Conservation (phyloP, 1,284 basidiomycete genomes). For the Rhodofomes roseus region DNA sequence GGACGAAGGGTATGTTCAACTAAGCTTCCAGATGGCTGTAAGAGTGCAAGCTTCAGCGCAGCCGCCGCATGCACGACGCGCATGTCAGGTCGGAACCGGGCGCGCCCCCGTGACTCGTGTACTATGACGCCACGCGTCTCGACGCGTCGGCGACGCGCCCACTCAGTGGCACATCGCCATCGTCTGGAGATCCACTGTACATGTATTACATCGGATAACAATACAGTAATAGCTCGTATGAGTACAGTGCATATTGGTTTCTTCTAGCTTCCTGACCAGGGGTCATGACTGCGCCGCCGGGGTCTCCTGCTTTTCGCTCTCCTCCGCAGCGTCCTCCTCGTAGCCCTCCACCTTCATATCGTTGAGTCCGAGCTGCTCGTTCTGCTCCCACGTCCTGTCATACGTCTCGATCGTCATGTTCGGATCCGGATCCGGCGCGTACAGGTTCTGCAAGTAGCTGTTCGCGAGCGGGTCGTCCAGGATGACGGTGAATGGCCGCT, state of each 20-base stretch:
- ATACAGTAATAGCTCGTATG: not conserved
- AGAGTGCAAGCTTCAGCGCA: not conserved
- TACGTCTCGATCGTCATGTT: constrained; percentile 87
- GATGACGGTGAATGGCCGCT: constrained; percentile 85
- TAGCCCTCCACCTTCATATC: constrained; percentile 95
- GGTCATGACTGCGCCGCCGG: not conserved
- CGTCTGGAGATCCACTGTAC: not conserved
- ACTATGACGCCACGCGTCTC: not conserved
- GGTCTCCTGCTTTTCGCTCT: not conserved
- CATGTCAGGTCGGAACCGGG: not conserved
- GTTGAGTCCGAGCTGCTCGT: constrained; percentile 94
- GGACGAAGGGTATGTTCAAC: not conserved
- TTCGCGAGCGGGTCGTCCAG: constrained; percentile 96
- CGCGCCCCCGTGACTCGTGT: not conserved
- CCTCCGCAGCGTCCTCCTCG: constrained; percentile 36
- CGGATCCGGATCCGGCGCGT: constrained; percentile 89
- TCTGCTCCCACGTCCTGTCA: constrained; percentile 85
- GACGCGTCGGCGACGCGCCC: not conserved
- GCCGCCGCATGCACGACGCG: not conserved
- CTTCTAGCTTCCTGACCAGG: not conserved
- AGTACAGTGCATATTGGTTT: not conserved
- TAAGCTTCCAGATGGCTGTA: not conserved
- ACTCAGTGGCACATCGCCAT: not conserved
- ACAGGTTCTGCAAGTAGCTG: constrained; percentile 94
- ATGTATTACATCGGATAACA: not conserved